Conservation (phyloP, 2,329 filamentous ascomycete species). For the Neocatenulostroma microsporum region DNA sequence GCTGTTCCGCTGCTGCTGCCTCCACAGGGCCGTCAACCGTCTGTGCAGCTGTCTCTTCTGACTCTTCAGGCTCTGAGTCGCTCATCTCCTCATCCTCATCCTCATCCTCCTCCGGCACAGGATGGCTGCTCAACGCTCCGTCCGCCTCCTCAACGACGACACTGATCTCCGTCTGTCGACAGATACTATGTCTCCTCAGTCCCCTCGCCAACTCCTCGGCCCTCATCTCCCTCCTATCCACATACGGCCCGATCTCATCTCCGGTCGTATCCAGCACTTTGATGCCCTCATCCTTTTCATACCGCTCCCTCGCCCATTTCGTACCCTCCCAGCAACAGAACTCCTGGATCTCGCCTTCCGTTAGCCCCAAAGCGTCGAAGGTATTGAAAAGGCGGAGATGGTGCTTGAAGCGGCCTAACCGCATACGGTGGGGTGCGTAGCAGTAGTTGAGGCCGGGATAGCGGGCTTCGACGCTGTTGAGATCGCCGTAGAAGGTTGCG, state of each 20-base stretch:
- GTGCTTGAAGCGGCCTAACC: slow-evolving; percentile 69
- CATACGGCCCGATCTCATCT: slow-evolving; percentile 58
- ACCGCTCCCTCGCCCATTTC: slow-evolving; percentile 73
- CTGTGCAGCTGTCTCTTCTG: slow-evolving; percentile 14
- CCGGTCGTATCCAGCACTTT: slow-evolving; percentile 63
- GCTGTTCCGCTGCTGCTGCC: slow-evolving; percentile 18
- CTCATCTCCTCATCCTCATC: slow-evolving; percentile 23
- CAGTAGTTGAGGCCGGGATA: slow-evolving; percentile 77
- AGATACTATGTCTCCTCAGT: slow-evolving; percentile 24
- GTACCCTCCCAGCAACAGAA: slow-evolving; percentile 79
- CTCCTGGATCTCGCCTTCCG: slow-evolving; percentile 59
- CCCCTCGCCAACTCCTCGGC: slow-evolving; percentile 15
- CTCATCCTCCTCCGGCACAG: slow-evolving; percentile 12
- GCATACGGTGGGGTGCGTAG: slow-evolving; percentile 63
- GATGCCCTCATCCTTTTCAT: slow-evolving; percentile 65
- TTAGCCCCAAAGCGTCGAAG: slow-evolving; percentile 63
- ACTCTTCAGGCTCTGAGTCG: slow-evolving; percentile 13
- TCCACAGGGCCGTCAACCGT: slow-evolving; percentile 16
- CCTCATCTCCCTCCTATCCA: slow-evolving; percentile 30
- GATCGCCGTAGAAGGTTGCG: slow-evolving; percentile 68
- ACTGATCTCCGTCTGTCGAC: slow-evolving; percentile 27
- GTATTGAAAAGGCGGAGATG: slow-evolving; percentile 68
- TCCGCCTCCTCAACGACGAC: slow-evolving; percentile 24
- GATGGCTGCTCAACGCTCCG: slow-evolving; percentile 11
- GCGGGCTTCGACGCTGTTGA: slow-evolving; percentile 71